phyloP scores from a whole-genome alignment of 345 rosid genomes.

The Gossypium herbaceum region DNA sequence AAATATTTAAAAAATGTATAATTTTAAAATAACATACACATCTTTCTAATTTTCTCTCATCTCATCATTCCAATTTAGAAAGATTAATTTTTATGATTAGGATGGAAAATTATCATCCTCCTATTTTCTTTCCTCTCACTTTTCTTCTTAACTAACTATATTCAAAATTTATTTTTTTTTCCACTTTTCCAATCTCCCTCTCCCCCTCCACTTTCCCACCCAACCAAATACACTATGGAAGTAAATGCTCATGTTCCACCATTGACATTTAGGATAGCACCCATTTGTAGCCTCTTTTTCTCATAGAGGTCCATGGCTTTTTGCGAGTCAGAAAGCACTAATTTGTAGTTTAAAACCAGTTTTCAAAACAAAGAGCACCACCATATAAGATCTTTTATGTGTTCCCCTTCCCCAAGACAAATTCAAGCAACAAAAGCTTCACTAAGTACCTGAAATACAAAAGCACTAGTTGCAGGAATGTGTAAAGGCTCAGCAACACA shows the following conservation, averaged over 20 bases:
- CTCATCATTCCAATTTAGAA: too few species aligned
- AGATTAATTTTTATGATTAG: too few species aligned
- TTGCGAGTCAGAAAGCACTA: constrained; percentile 37
- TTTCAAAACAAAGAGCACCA: background rate
- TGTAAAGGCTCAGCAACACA: constrained; percentile 32
- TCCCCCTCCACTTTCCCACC: too few species aligned
- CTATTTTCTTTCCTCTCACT: too few species aligned
- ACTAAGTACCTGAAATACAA: constrained; percentile 61
- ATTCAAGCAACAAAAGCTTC: background rate
- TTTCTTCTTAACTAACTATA: too few species aligned
- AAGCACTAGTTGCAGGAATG: constrained; percentile 48
- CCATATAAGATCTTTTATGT: background rate
- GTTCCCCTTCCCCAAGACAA: background rate
- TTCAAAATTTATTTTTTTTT: too few species aligned
- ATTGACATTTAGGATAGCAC: constrained; percentile 30
- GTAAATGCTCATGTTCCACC: constrained; percentile 26
- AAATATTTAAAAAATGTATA: too few species aligned
- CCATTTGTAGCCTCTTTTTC: constrained; percentile 52
- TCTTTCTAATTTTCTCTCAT: too few species aligned
- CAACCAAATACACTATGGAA: background rate
- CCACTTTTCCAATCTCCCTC: too few species aligned
- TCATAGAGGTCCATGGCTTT: constrained; percentile 72
- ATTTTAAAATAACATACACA: too few species aligned
- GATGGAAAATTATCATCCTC: too few species aligned
- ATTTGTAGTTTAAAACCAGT: background rate